Evolutionary conservation across 495 filamentous ascomycete genomes (phyloP), one percentile per base, ranked within the genome.

Genomic region (Lasiosphaeria hispida): DNA sequence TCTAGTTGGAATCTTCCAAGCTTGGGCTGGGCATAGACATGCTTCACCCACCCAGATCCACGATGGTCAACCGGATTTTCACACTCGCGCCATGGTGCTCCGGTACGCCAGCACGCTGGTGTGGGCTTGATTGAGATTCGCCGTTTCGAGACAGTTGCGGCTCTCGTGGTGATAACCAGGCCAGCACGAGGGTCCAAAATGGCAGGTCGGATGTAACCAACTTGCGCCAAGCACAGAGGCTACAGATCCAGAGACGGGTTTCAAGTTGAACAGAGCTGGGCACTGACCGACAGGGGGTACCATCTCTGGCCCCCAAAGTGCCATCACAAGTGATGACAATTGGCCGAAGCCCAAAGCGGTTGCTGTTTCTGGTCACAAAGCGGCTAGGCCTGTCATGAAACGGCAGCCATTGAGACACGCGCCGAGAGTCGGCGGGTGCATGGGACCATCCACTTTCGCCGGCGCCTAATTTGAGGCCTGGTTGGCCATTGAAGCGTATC

Each of bases 401-500:
- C 44, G 51, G 45, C 65, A 62, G 61, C 63, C 64, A 64, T 23
- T 53, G 57, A 47, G 49, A 58, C 56, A 48, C 49, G 41, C 49
- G 49, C 49, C 52, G 41, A 49, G 23, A 55, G 38, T n/a, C 23
- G 38, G 37, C 14, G 40, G 41, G 30, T 19, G 18, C 11, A 44
- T 44, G 39, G 23, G 48, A 19, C n/a, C 35, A 18, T 17, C 38
- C n/a, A 35, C 56, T 52, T 45, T 35, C 23, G 41, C 52, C 55
- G 60, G 60, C 60, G 60, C 60, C 60, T 63, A 63, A 55, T 55
- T 63, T 45, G 14, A 55, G 14, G n/a, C 19, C 36, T 63, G 60
- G 51, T 63, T 63, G 60, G 60, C 40, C 40, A 17, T 18, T 23
- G 55, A 59, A 59, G 55, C 51, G 60, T 55, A 38, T 59, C 60